Percentiles rank a stretch among this genome's conserved stretches.
phyloP scores from a whole-genome alignment of 768 basidiomycete species.

The Lanmaoa pseudosensibilis region DNA sequence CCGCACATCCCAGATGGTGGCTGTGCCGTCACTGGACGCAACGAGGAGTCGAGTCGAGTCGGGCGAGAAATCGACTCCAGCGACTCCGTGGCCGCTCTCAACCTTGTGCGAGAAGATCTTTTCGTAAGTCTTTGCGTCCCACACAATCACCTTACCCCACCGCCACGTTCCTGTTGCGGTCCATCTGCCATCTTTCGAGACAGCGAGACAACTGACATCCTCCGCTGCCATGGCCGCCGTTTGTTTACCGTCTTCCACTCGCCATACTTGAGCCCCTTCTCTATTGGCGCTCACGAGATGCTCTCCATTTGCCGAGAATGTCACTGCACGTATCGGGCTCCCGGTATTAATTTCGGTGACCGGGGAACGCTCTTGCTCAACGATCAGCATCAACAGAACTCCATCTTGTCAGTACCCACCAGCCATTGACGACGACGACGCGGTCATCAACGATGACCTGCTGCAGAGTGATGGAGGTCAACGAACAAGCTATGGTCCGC shows the following conservation, averaged over 20 bases:
- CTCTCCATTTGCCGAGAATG: too few species aligned
- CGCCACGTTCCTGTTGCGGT: background rate
- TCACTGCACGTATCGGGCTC: too few species aligned
- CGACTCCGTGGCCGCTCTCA: background rate
- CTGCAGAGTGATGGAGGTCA: too few species aligned
- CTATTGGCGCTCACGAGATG: too few species aligned
- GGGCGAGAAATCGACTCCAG: constrained; percentile 6
- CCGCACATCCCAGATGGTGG: background rate
- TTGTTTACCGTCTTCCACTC: background rate
- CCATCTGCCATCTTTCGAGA: constrained; percentile 1
- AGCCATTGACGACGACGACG: too few species aligned
- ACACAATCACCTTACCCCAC: background rate
- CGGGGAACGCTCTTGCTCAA: too few species aligned
- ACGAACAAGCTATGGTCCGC: background rate
- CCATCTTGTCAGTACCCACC: background rate
- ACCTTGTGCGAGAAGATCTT: background rate
- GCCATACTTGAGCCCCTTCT: too few species aligned
- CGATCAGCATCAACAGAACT: too few species aligned
- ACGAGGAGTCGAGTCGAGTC: background rate
- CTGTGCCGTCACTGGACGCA: background rate
- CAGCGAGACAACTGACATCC: background rate
- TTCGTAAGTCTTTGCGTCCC: background rate
- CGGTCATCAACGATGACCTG: too few species aligned
- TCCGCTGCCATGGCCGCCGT: background rate
- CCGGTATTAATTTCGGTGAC: too few species aligned